These are phyloP conservation scores for Kodamaea laetipori DNA, from an alignment of 805 yeast species.

Conservation along the genomic window DNA sequence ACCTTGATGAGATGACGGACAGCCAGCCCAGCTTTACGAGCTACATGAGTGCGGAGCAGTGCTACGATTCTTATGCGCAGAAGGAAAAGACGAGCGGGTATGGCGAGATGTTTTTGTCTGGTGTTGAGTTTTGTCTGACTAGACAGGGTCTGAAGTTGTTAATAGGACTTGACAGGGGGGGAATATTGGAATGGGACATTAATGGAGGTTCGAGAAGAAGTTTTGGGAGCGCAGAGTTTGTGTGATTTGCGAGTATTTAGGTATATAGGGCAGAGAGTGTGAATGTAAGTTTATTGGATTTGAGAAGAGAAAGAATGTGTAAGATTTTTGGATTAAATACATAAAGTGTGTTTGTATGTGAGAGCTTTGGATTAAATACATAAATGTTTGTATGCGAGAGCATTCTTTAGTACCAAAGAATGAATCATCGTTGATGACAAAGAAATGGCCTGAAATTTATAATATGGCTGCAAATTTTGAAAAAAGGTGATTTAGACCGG, in stretches of 20 bases:
- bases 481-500: too few relatives aligned
- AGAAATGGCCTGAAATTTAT: too few relatives aligned
- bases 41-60: slow-evolving; percentile 15
- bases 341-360: too few relatives aligned
- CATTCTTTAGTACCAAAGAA: too few relatives aligned
- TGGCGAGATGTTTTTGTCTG: slow-evolving; percentile 48
- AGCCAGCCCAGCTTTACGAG: slow-evolving; percentile 13
- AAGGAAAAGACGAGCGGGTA: slow-evolving; percentile 14
- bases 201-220: slow-evolving; percentile 65
- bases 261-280: too few relatives aligned
- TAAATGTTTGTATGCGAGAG: too few relatives aligned
- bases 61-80: slow-evolving; percentile 32
- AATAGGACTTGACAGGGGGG: slow-evolving; percentile 54
- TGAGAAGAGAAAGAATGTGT: too few relatives aligned
- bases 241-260: slow-evolving; percentile 19
- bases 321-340: too few relatives aligned
- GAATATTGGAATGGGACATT: slow-evolving; percentile 69
- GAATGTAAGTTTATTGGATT: too few relatives aligned
- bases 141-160: slow-evolving; percentile 27
- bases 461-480: too few relatives aligned
- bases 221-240: slow-evolving; percentile 54
- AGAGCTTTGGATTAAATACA: too few relatives aligned
- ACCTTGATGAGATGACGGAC: slow-evolving; percentile 12
- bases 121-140: slow-evolving; percentile 30
- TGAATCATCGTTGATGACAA: too few relatives aligned